Base-by-base conservation (phyloP, 495 filamentous ascomycete species). In the Pyronema domesticum region DNA sequence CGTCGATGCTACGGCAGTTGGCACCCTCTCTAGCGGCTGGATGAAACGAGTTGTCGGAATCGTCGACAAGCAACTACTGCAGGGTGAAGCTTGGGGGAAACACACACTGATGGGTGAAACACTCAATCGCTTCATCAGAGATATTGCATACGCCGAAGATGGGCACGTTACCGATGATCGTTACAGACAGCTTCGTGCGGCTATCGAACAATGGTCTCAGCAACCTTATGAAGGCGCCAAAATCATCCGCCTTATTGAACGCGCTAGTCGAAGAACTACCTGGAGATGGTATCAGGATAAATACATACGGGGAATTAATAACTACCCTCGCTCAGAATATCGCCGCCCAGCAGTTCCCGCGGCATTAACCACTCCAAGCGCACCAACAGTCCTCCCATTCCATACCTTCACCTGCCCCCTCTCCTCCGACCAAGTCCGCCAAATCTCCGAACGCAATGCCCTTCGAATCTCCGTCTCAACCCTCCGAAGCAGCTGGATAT, bases 371-470 rank as follows among this genome's bases (percentile, higher is more conserved):
- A 77, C 91, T 7, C 93, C 93, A 5, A 82, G 83, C 50, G 91
- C 91, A 14, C 91, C 91, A 9, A 99, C 91, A 0, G 89, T 99
- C 11, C 72, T 99, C 2, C 91, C 91, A n/a, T 99, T 99, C 62
- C 93, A 99, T 65, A 96, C 91, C 2, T 99, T 99, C 65, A 96
- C 91, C 36, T 94, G 84, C 59, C 91, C 91, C 0, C 70, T 99
- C 53, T 89, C 86, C 11, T 88, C 91, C 1, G 89, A 88, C 65
- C 86, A 95, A 60, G 86, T 99, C 57, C 83, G 93, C 3, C 81
- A 83, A 67, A 96, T 99, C 56, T 96, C 91, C 14, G 88, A 96
- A 66, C 76, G 91, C 11, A 99, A 99, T 65, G 93, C 85, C 13
- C 74, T 94, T 0, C 80, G 93, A 19, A 95, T 99, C 65, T 94